A percentile compares a stretch with the other conserved stretches of the same genome.
phyloP scores from a whole-genome alignment of 495 filamentous ascomycete species.

The Parmelia sp. region DNA sequence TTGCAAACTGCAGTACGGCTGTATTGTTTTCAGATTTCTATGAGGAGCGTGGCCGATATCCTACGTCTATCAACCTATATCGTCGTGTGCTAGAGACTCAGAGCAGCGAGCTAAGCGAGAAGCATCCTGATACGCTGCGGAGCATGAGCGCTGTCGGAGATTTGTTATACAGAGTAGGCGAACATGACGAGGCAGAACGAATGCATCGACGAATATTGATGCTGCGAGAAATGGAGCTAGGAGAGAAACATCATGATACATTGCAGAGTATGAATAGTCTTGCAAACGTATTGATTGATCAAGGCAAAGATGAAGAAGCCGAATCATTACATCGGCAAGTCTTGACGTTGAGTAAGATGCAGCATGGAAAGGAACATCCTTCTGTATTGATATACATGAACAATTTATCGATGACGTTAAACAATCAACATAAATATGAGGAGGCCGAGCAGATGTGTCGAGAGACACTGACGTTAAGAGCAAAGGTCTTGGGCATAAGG shows the following conservation, averaged over 20 bases:
- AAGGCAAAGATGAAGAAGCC: neutral
- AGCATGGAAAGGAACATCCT: neutral
- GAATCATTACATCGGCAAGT: neutral
- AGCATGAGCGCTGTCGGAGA: conserved; percentile 28
- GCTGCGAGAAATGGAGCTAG: conserved; percentile 28
- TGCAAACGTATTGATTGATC: neutral
- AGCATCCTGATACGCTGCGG: conserved; percentile 14
- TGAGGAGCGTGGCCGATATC: neutral
- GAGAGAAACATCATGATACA: conserved; percentile 28
- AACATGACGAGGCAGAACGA: conserved; percentile 34
- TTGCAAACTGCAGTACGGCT: neutral
- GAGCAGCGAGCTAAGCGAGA: neutral
- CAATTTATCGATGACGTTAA: neutral
- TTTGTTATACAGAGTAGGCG: conserved; percentile 26
- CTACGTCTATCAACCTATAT: neutral
- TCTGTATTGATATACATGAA: neutral
- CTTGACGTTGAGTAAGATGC: neutral
- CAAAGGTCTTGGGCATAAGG: no score
- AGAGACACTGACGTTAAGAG: no score
- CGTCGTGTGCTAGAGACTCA: neutral
- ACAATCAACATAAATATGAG: no score
- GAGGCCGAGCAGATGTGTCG: no score
- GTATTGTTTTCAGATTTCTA: neutral
- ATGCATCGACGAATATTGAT: conserved; percentile 27
- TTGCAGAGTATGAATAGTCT: conserved; percentile 30